Conservation (phyloP, 371 early-diverging fungal genomes). For the Circinella umbellata region DNA sequence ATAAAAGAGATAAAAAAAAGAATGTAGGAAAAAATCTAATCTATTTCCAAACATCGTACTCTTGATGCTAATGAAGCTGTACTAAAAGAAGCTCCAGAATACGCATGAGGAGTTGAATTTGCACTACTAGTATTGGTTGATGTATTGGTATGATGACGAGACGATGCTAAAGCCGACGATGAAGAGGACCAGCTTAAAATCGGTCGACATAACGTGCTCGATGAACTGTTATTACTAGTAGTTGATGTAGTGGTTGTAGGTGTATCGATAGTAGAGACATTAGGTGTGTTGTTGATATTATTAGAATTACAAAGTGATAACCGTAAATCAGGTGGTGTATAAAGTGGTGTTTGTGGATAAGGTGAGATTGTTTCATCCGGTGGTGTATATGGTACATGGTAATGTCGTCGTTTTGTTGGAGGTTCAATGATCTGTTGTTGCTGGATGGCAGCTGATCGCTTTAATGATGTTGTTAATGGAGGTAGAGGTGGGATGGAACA, state of each 20-base stretch:
- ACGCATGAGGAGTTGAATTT: too few relatives aligned
- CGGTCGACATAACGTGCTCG: constrained; percentile 28
- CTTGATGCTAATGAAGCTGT: constrained; percentile 7
- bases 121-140: background rate
- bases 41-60: constrained; percentile 12
- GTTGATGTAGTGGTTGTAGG: constrained; percentile 9
- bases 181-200: constrained; percentile 55
- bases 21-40: background rate
- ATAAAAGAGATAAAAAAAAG: too few relatives aligned
- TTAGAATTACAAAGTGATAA: constrained; percentile 5
- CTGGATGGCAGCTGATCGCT: constrained; percentile 7
- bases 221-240: background rate
- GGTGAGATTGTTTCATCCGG: constrained; percentile 18
- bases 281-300: constrained; percentile 9
- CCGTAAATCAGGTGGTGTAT: constrained; percentile 18
- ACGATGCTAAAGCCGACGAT: constrained; percentile 22
- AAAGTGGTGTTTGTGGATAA: constrained; percentile 20
- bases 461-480: constrained; percentile 10
- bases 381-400: constrained; percentile 25
- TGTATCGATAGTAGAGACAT: constrained; percentile 3
- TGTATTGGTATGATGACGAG: constrained; percentile 12
- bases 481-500: background rate
- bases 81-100: background rate
- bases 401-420: constrained; percentile 10
- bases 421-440: background rate